Evolutionary conservation across 768 basidiomycete species (phyloP).

Genomic region (Psilocybe tampanensis): DNA sequence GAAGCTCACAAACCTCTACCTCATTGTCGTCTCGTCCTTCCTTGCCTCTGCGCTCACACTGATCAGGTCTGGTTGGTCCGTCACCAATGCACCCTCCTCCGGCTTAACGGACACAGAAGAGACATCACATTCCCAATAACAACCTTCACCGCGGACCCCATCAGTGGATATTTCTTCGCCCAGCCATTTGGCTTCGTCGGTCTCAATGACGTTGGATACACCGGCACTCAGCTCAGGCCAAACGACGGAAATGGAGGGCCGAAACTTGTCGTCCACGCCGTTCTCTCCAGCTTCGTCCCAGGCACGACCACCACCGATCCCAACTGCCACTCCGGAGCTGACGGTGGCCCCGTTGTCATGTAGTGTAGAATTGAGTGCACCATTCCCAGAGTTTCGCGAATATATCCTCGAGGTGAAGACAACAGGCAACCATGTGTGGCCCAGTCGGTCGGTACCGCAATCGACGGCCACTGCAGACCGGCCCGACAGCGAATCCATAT

Average conservation of each 20-base stretch:
- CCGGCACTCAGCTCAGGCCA: neutral
- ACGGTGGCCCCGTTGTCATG: constrained; percentile 5
- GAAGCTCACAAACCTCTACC: too few relatives aligned
- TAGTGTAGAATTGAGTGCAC: neutral
- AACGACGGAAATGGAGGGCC: constrained; percentile 2
- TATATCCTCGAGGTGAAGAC: constrained; percentile 4
- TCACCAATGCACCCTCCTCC: too few relatives aligned
- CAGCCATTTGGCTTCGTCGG: neutral
- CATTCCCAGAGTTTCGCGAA: too few relatives aligned
- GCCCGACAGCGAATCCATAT: constrained; percentile 1
- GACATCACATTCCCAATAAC: too few relatives aligned
- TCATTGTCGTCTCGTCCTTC: too few relatives aligned
- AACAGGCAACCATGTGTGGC: neutral
- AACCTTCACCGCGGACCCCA: too few relatives aligned
- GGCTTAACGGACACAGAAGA: too few relatives aligned
- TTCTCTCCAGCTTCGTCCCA: constrained; percentile 1
- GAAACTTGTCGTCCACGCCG: neutral
- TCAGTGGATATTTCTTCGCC: neutral
- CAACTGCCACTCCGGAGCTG: neutral
- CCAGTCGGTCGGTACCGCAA: neutral
- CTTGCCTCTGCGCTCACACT: too few relatives aligned
- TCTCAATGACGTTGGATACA: neutral
- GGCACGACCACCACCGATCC: neutral
- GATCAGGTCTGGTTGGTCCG: too few relatives aligned
- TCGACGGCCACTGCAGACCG: constrained; percentile 4